A percentile compares a stretch with the other conserved stretches of the same genome.
These are phyloP conservation scores for Cytauxzoon felis DNA, from an alignment of 169 alveolate genomes.

Conservation along the genomic window DNA sequence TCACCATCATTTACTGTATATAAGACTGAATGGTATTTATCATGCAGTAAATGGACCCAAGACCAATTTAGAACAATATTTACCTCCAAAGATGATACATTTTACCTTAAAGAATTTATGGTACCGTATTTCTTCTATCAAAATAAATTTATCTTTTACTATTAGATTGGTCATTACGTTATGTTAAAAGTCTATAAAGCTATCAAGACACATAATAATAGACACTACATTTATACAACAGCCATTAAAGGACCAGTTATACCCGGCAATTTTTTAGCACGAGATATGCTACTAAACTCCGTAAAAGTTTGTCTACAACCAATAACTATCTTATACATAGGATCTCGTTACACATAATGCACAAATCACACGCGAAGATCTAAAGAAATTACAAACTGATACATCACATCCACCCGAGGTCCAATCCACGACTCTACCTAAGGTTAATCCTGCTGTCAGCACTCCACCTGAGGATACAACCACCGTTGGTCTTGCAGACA, in stretches of 20 bases:
- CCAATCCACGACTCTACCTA: no score
- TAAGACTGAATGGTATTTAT: conserved; percentile 69
- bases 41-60: conserved; percentile 47
- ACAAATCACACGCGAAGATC: neutral
- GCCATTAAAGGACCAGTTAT: conserved; percentile 67
- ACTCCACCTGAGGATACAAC: no score
- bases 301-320: conserved; percentile 48
- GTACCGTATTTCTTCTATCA: conserved; percentile 14
- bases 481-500: no score
- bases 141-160: no score
- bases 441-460: no score
- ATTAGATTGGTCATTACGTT: conserved; percentile 61
- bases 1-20: conserved; percentile 28
- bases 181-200: conserved; percentile 66
- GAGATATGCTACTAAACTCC: conserved; percentile 50
- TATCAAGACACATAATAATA: conserved; percentile 37
- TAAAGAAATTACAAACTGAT: no score
- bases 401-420: no score
- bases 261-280: conserved; percentile 59
- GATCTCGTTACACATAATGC: conserved; percentile 35
- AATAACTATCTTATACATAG: neutral
- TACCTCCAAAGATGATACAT: conserved; percentile 47
- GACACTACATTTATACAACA: conserved; percentile 56
- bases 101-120: conserved; percentile 66
- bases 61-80: conserved; percentile 42